These are phyloP conservation scores for Coemansia sp. DNA, from an alignment of 192 early-diverging fungal genomes.

Conservation along the genomic window DNA sequence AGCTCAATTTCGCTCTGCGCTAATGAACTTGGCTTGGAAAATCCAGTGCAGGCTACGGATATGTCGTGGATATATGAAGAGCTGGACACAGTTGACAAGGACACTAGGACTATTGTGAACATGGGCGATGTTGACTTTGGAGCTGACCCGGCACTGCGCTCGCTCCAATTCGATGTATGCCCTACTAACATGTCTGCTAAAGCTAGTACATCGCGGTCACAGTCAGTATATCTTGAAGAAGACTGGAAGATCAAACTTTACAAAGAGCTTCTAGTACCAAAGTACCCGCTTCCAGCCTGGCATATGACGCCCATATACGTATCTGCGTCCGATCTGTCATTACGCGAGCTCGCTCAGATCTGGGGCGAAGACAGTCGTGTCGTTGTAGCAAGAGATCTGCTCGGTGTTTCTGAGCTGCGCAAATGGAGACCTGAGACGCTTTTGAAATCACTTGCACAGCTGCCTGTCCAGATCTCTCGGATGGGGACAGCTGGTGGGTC, in stretches of 20 bases:
- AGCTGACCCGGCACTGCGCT: constrained; percentile 10
- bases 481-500: background rate
- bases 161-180: background rate
- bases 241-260: constrained; percentile 21
- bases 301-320: constrained; percentile 22
- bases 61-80: constrained; percentile 17
- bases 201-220: constrained; percentile 21
- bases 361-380: constrained; percentile 29
- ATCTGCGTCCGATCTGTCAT: constrained; percentile 12
- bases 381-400: constrained; percentile 26
- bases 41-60: constrained; percentile 12
- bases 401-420: background rate
- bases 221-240: constrained; percentile 22
- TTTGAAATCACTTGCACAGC: constrained; percentile 3
- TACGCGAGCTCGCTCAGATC: constrained; percentile 34
- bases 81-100: constrained; percentile 27
- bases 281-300: constrained; percentile 9
- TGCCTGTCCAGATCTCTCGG: constrained; percentile 6
- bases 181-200: background rate
- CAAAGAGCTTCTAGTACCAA: background rate
- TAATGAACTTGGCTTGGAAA: constrained; percentile 16
- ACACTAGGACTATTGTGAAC: constrained; percentile 29
- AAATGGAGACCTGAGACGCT: constrained; percentile 19
- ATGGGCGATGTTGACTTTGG: constrained; percentile 35
- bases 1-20: constrained; percentile 43